These are phyloP conservation scores for Nothophoma quercina DNA, from an alignment of 2,329 filamentous ascomycete species.

Conservation along the genomic window DNA sequence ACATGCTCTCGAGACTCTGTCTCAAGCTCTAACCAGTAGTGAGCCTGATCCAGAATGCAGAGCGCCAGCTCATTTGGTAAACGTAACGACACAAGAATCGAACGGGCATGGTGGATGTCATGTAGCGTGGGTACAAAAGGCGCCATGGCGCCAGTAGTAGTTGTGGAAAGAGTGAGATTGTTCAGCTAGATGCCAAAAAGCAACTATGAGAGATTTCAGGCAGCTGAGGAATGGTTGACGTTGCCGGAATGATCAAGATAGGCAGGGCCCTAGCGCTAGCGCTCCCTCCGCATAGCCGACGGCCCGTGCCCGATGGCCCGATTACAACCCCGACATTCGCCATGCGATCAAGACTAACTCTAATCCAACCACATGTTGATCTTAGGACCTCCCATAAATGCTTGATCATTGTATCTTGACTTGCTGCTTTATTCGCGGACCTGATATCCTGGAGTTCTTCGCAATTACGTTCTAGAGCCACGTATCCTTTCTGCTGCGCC, in stretches of 20 bases:
- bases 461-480: too few relatives aligned
- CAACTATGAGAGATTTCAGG: not conserved
- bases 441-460: too few relatives aligned
- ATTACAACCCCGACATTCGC: conserved; percentile 6
- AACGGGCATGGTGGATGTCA: conserved; percentile 4
- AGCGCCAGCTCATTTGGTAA: conserved; percentile 27
- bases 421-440: too few relatives aligned
- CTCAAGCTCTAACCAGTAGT: conserved; percentile 21
- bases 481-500: too few relatives aligned
- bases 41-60: conserved; percentile 23
- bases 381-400: not conserved
- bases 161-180: too few relatives aligned
- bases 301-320: conserved; percentile 19
- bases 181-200: not conserved
- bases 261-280: conserved; percentile 6
- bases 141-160: not conserved
- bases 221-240: conserved; percentile 5
- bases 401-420: too few relatives aligned
- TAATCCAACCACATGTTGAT: conserved; percentile 18
- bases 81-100: conserved; percentile 14
- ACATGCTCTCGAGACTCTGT: not conserved
- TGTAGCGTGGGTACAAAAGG: conserved; percentile 3
- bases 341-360: conserved; percentile 15
- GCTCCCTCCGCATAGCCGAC: conserved; percentile 13
- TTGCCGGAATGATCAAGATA: not conserved